Evolutionary conservation across 768 basidiomycete genomes (phyloP).

Genomic region (Panaeolus cyanescens): DNA sequence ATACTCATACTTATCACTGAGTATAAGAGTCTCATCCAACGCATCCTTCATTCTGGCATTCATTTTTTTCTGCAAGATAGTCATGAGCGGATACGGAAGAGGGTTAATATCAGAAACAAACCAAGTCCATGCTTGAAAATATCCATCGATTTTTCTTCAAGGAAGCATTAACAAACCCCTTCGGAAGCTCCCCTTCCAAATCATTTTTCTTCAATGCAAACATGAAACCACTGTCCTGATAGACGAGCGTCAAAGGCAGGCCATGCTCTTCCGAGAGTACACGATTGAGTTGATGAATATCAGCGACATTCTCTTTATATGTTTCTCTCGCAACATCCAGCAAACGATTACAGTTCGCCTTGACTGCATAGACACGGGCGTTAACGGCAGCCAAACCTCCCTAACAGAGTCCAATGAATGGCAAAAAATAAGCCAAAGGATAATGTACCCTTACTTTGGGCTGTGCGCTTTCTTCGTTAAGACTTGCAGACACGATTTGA

Average conservation of each 20-base stretch:
- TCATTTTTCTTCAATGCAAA: constrained; percentile 71
- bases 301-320: constrained; percentile 89
- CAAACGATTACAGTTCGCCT: constrained; percentile 77
- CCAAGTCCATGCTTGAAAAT: constrained; percentile 84
- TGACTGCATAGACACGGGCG: constrained; percentile 88
- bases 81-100: not conserved
- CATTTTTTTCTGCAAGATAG: constrained; percentile 69
- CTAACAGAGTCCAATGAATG: constrained; percentile 32
- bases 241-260: constrained; percentile 65
- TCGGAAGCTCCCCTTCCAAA: constrained; percentile 66
- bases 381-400: constrained; percentile 75
- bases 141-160: constrained; percentile 70
- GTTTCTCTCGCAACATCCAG: constrained; percentile 96
- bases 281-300: constrained; percentile 73
- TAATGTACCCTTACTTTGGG: constrained; percentile 49
- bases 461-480: constrained; percentile 72
- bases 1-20: constrained; percentile 71
- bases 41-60: constrained; percentile 91
- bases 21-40: constrained; percentile 82
- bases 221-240: constrained; percentile 75
- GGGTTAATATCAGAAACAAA: constrained; percentile 32
- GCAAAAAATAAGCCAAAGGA: not conserved
- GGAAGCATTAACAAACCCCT: constrained; percentile 68
- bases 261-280: constrained; percentile 61
- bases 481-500: constrained; percentile 51